Base-by-base conservation (phyloP, 345 rosid species). In the Melastoma malabathricum region DNA sequence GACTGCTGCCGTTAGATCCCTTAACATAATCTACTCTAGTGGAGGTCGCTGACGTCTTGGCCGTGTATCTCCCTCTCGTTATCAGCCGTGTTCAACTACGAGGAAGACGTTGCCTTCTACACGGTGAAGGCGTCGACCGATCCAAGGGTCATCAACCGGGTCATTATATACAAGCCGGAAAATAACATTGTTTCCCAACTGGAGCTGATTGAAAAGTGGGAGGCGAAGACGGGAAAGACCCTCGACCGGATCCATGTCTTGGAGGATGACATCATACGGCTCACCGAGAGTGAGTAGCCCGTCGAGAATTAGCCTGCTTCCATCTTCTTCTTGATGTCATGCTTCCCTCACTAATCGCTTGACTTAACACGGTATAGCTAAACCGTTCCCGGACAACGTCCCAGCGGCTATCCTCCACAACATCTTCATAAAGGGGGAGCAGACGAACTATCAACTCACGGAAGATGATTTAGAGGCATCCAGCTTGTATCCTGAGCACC, bases 361-460 rank as follows among this genome's bases (percentile, higher is more conserved):
- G 6, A 8, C 20, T 18, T 8, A 56, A 34, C 41, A 6, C 2
- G 12, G 12, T 2, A 12, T 48, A 74, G 72, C 43, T 13, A 29
- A 61, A 13, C 47, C 66, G 3, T n/a, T 43, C 12, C 68, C 75
- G 20, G 64, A 70, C 5, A 64, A 59, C 49, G 53, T 74, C 3
- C 64, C 64, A 0, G 17, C 17, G 15, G 43, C 73, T 2, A 52
- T 74, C 19, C 51, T 70, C 44, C 79, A 74, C 56, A 61, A 51
- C 66, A 61, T 74, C 46, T 70, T 74, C 54, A 51, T 70, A 20
- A 64, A 67, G 54, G 75, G 79, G 3, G 79, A 74, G 39, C 70
- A 61, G 43, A 55, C 43, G 56, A 70, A 70, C 54, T 70, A 63
- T 54, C 63, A 70, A 13, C 56, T 74, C 4, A 52, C 48, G 2